Percentiles rank a stretch among this genome's conserved stretches.
phyloP scores from a whole-genome alignment of 441 rosid genomes.

The Bruguiera hainesii region DNA sequence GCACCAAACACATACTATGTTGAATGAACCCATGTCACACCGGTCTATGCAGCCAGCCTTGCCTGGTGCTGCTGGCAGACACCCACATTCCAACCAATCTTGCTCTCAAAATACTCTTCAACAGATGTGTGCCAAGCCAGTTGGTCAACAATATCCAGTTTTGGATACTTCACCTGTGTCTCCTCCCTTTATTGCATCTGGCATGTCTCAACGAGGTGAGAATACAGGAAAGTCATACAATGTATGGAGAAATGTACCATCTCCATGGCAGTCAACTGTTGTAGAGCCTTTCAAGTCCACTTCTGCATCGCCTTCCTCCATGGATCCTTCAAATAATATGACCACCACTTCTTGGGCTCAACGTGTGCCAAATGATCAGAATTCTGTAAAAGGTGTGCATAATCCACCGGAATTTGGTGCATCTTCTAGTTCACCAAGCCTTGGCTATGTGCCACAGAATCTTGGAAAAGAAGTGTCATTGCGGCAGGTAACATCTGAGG shows the following conservation, averaged over 20 bases:
- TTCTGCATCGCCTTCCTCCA: conserved; percentile 25
- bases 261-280: conserved; percentile 34
- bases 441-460: conserved; percentile 15
- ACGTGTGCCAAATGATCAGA: background rate
- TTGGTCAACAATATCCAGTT: conserved; percentile 33
- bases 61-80: conserved; percentile 21
- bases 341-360: conserved; percentile 14
- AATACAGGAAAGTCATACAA: conserved; percentile 38
- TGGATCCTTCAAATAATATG: conserved; percentile 23
- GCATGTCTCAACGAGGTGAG: conserved; percentile 36
- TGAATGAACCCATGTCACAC: conserved; percentile 31
- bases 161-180: conserved; percentile 33
- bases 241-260: conserved; percentile 46
- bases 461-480: conserved; percentile 21
- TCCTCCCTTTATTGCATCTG: conserved; percentile 31
- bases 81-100: conserved; percentile 25
- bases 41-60: conserved; percentile 26
- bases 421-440: conserved; percentile 17
- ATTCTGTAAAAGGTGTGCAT: conserved; percentile 23
- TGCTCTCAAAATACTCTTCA: conserved; percentile 25
- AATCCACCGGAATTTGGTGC: conserved; percentile 22
- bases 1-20: conserved; percentile 26
- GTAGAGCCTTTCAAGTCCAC: conserved; percentile 26
- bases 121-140: conserved; percentile 19
- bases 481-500: conserved; percentile 27